Conservation (phyloP, 2,329 filamentous ascomycete genomes). For the Ceratocystiopsis brevicomis region DNA sequence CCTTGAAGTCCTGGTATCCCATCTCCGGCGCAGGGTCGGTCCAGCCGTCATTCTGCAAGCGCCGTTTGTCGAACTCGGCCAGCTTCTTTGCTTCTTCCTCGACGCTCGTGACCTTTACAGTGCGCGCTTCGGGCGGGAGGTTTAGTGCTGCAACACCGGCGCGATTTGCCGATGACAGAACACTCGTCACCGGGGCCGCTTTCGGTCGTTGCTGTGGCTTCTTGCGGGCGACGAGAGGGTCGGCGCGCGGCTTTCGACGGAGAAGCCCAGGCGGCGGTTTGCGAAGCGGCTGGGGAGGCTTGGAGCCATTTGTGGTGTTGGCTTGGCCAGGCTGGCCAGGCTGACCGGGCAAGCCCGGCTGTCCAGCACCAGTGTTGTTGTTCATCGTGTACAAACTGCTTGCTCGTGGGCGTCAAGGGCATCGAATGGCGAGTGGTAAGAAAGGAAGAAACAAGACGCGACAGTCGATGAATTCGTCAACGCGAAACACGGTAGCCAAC, state of each 20-base stretch:
- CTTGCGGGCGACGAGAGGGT: conserved; percentile 47
- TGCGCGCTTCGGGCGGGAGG: conserved; percentile 8
- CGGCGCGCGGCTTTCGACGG: conserved; percentile 30
- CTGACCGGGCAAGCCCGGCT: conserved; percentile 13
- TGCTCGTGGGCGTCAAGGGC: too few species aligned
- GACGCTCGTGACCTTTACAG: conserved; percentile 3
- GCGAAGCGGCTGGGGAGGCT: conserved; percentile 11
- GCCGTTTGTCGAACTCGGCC: conserved; percentile 21
- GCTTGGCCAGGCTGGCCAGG: conserved; percentile 3
- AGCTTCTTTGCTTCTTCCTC: conserved; percentile 12
- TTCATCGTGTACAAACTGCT: conserved; percentile 20
- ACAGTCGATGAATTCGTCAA: not conserved
- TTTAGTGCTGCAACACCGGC: conserved; percentile 5
- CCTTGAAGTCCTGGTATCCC: conserved; percentile 33
- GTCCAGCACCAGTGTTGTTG: conserved; percentile 20
- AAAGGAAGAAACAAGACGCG: not conserved
- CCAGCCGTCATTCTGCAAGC: conserved; percentile 36
- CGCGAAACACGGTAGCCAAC: not conserved
- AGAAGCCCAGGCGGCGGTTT: conserved; percentile 17
- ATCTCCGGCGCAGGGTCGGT: conserved; percentile 26
- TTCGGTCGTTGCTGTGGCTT: conserved; percentile 23
- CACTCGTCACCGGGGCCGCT: conserved; percentile 6
- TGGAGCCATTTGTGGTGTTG: conserved; percentile 1
- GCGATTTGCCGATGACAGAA: conserved; percentile 6
- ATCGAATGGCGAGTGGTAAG: not conserved